Evolutionary conservation across 441 rosid species (phyloP).

Genomic region (Corymbia citriodora): DNA sequence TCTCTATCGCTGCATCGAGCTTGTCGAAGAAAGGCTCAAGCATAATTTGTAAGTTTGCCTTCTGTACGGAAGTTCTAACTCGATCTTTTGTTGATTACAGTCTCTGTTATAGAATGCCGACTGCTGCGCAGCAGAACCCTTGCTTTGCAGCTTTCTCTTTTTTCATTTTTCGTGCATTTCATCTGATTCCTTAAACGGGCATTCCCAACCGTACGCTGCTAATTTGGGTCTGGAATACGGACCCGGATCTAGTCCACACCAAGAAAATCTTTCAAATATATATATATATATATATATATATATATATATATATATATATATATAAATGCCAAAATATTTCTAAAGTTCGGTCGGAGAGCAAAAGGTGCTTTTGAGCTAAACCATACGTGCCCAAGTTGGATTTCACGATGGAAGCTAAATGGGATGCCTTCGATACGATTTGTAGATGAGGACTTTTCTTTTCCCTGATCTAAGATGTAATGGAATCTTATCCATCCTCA

Average conservation of each 20-base stretch:
- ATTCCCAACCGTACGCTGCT: background rate
- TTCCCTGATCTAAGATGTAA: background rate
- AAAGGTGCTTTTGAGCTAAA: background rate
- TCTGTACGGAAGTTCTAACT: background rate
- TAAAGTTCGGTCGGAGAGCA: background rate
- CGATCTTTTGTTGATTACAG: background rate
- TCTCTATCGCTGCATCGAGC: conserved; percentile 82
- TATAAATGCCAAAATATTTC: background rate
- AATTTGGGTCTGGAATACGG: background rate
- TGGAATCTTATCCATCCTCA: background rate
- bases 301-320: no score
- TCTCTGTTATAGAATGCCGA: background rate
- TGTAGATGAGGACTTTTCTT: background rate
- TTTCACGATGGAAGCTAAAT: background rate
- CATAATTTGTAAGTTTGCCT: background rate
- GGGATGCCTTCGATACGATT: background rate
- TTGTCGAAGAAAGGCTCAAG: conserved; percentile 64
- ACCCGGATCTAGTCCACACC: background rate
- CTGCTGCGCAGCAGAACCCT: background rate
- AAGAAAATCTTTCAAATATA: background rate
- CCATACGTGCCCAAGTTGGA: background rate
- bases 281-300: no score
- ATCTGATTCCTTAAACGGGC: background rate
- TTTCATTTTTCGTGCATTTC: background rate
- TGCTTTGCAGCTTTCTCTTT: background rate